Conservation (phyloP, 306 rosid species). For the Morella rubra region DNA sequence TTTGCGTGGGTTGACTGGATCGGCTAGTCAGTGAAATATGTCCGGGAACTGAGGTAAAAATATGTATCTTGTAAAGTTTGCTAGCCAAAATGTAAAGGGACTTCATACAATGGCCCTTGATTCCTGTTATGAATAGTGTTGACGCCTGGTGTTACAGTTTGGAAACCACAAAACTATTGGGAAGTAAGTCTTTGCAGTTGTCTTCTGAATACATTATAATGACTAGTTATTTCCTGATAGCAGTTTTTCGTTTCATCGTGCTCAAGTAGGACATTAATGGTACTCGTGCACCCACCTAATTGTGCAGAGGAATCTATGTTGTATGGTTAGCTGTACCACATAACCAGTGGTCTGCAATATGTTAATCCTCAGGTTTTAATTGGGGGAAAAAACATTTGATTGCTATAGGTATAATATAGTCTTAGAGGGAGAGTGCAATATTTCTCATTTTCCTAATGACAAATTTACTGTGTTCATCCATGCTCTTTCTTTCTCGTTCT, state of each 20-base stretch:
- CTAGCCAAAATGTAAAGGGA: background rate
- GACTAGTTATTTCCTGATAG: background rate
- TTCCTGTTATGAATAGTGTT: background rate
- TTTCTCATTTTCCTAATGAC: background rate
- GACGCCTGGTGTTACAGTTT: background rate
- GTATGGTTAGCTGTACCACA: background rate
- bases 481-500: background rate
- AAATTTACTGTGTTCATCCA: background rate
- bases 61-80: background rate
- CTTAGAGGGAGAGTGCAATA: background rate
- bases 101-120: background rate
- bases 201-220: background rate
- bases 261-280: background rate
- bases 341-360: background rate
- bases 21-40: background rate
- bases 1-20: background rate
- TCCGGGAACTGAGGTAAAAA: background rate
- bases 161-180: background rate
- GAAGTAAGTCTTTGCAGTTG: background rate
- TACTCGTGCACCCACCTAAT: background rate
- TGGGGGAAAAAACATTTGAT: no score
- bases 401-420: background rate
- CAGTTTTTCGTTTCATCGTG: background rate
- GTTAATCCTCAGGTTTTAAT: background rate
- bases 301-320: background rate